Base-by-base conservation (phyloP, 2,329 filamentous ascomycete genomes). In the Rhinocladiella mackenziei region DNA sequence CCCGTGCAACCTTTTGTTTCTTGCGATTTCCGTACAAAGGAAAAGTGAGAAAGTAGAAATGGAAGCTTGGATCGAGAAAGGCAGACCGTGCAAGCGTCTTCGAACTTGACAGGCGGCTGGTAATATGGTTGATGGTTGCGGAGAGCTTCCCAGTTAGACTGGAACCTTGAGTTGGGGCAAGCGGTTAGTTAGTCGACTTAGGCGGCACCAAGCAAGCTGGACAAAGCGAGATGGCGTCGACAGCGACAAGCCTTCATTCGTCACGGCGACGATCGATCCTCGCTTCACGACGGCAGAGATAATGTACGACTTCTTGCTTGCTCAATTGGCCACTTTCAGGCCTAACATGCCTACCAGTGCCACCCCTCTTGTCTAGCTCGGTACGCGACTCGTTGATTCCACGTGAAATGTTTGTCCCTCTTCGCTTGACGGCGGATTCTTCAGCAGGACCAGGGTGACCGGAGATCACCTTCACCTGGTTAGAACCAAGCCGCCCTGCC, bases 401-500 rank as follows among this genome's bases (percentile, higher is more conserved):
- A 32, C 29, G 29, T 32, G 29, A 32, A 32, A 7, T 26, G n/a
- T 26, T 6, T 5, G 29, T 6, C 14, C 29, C 6, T 32, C 29
- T 13, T 32, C 29, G 29, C 6, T 35, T 9, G 32, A 35, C 8
- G 17, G 8, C 7, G 13, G 7, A 14, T 28, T 39, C 36, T 18
- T 42, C 39, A 34, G 39, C 39, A 42, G 39, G 19, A 42, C 39
- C 29, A 13, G 33, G 33, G 22, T n/a, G 15, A 32, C 30, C 15
- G 30, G 13, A 4, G 30, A 15, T 30, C n/a, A n/a, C n/a, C n/a
- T n/a, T n/a, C n/a, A n/a, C n/a, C n/a, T n/a, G n/a, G n/a, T n/a
- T n/a, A n/a, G n/a, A n/a, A n/a, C n/a, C n/a, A n/a, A n/a, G n/a
- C n/a, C n/a, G n/a, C n/a, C n/a, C n/a, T n/a, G n/a, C n/a, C n/a